Percentiles rank a stretch among this genome's conserved stretches.
These are phyloP conservation scores for Ophiorrhiza pumila DNA, from an alignment of 257 asterid genomes.

Conservation along the genomic window DNA sequence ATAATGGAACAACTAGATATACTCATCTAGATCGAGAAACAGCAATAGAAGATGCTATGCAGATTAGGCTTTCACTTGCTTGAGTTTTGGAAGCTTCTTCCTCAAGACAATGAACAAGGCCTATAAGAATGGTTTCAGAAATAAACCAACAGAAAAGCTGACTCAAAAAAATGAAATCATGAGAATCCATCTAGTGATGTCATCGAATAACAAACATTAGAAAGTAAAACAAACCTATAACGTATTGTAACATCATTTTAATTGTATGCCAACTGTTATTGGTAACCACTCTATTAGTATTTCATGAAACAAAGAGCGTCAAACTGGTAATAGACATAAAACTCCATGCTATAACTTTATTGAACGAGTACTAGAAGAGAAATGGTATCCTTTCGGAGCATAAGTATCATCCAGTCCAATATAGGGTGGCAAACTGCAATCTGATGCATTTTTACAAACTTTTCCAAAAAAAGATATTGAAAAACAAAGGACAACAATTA, in stretches of 20 bases:
- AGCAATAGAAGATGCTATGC: neutral
- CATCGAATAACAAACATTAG: neutral
- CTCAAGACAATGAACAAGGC: neutral
- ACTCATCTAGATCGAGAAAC: neutral
- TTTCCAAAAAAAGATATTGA: neutral
- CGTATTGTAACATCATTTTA: too few species aligned
- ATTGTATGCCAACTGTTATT: neutral
- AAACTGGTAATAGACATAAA: neutral
- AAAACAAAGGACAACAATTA: neutral
- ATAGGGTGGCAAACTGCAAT: neutral
- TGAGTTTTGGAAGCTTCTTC: neutral
- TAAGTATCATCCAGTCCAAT: neutral
- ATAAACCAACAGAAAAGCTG: neutral
- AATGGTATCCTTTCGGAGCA: neutral
- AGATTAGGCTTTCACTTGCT: neutral
- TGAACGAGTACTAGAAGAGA: neutral
- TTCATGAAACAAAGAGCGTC: neutral
- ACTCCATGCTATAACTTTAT: neutral
- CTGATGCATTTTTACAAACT: neutral
- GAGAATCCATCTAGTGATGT: neutral
- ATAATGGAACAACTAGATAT: neutral
- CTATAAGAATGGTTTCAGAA: neutral
- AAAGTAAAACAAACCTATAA: neutral
- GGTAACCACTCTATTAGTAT: neutral
- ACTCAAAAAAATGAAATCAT: too few species aligned